Conservation (phyloP, 768 basidiomycete genomes). For the Naganishia kalamii region DNA sequence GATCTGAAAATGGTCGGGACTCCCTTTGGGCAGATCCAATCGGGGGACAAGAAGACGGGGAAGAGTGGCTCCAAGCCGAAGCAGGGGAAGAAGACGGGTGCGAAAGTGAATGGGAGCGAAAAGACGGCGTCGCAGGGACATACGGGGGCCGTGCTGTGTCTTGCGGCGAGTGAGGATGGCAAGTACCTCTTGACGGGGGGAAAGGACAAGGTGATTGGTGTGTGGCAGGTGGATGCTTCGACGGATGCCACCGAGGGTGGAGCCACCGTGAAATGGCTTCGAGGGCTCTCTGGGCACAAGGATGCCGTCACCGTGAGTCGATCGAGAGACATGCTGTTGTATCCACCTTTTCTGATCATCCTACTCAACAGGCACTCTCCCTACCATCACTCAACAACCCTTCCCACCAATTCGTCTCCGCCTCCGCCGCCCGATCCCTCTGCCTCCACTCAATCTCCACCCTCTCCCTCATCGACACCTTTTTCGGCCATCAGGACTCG, state of each 20-base stretch:
- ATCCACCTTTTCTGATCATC: constrained; percentile 9
- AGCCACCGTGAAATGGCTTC: constrained; percentile 68
- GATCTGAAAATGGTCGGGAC: constrained; percentile 34
- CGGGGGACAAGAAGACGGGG: constrained; percentile 46
- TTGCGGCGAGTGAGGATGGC: constrained; percentile 81
- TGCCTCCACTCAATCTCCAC: constrained; percentile 54
- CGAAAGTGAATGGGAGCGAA: constrained; percentile 14
- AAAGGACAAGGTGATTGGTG: constrained; percentile 68
- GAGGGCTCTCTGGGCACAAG: constrained; percentile 71
- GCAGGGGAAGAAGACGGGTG: not conserved
- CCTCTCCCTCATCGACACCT: constrained; percentile 88
- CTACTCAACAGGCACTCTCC: constrained; percentile 65
- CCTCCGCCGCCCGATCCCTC: constrained; percentile 75
- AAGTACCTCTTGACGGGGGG: constrained; percentile 80
- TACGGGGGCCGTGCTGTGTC: constrained; percentile 71
- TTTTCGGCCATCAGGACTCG: constrained; percentile 93
- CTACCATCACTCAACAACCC: constrained; percentile 67
- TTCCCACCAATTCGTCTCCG: constrained; percentile 56
- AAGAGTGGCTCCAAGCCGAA: constrained; percentile 50
- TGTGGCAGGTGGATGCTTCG: constrained; percentile 64
- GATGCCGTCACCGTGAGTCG: constrained; percentile 63
- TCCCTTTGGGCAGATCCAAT: constrained; percentile 34
- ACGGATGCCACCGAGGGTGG: not conserved
- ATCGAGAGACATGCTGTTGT: constrained; percentile 25
- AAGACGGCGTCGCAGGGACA: constrained; percentile 52